phyloP scores from a whole-genome alignment of 495 filamentous ascomycete species.

The Daldinia caldariorum region DNA sequence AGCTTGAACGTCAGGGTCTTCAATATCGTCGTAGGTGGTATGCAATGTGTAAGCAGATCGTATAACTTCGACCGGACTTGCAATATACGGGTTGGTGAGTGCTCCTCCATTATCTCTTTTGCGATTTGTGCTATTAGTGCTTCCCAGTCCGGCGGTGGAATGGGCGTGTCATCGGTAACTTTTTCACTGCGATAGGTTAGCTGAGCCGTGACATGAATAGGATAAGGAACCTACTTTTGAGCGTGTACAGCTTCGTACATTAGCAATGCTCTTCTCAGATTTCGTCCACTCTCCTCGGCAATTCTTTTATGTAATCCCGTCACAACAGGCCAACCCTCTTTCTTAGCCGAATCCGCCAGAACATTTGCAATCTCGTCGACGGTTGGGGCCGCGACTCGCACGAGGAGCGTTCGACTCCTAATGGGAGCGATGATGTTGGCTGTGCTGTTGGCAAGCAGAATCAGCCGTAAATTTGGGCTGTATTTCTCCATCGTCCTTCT shows the following conservation, averaged over 20 bases:
- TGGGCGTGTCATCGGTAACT: constrained; percentile 84
- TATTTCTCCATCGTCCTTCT: constrained; percentile 99
- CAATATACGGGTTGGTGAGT: constrained; percentile 84
- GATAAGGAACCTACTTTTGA: constrained; percentile 74
- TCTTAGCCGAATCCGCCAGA: constrained; percentile 75
- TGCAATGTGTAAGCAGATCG: constrained; percentile 95
- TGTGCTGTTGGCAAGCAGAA: constrained; percentile 91
- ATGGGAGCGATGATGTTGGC: constrained; percentile 98
- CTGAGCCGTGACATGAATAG: neutral
- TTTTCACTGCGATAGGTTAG: constrained; percentile 74
- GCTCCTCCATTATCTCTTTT: constrained; percentile 89
- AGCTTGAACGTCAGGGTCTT: constrained; percentile 95
- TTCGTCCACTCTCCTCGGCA: constrained; percentile 90
- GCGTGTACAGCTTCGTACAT: constrained; percentile 98
- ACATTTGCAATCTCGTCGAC: constrained; percentile 83
- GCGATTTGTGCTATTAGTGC: constrained; percentile 86
- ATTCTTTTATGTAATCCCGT: constrained; percentile 80
- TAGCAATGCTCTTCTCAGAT: constrained; percentile 85
- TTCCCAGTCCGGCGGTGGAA: constrained; percentile 97
- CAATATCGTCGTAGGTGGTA: constrained; percentile 89
- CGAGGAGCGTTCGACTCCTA: constrained; percentile 84
- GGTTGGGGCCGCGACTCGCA: constrained; percentile 90
- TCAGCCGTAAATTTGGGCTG: constrained; percentile 89
- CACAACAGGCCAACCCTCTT: constrained; percentile 77
- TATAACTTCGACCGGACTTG: constrained; percentile 91